Evolutionary conservation across 371 early-diverging fungal species (phyloP), one percentile per base, ranked within the genome.

Genomic region (Saksenaea oblongispora): DNA sequence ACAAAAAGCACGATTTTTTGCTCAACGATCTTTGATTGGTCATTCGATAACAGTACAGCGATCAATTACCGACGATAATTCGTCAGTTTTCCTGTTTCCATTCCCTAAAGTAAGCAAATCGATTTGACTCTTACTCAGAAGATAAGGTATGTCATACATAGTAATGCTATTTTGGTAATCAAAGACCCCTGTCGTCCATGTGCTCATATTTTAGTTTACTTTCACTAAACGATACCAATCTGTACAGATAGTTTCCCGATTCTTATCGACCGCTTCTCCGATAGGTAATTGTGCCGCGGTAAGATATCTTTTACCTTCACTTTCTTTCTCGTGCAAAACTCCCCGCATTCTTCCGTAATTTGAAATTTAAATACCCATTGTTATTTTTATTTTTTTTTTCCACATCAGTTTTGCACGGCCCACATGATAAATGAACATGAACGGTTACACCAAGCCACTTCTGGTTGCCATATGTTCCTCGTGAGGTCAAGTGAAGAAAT

Each of bases 151-250:
- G 51, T 47, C 51, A 47, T 47, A 47, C 51, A 47, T 4, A n/a
- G 51, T 22, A 47, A 47, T 47, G 51, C 51, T 47, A 47, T 47
- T 47, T 47, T 47, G 51, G 51, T 47, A 47, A 47, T 47, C 22
- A 47, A 17, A 47, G 51, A 47, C 51, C 51, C 51, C 51, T 47
- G 51, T 47, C 17, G 51, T 47, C 51, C 51, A 47, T 47, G 51
- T 47, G 51, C 51, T 47, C 51, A 47, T 22, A 47, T 47, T 44
- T 47, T 47, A 47, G 26, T 47, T 47, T 22, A 47, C 51, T 22
- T 47, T 22, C n/a, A 22, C 17, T 22, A 47, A 31, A 47, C 51
- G 24, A 47, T 22, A 18, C 22, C 17, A 47, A 18, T 47, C 27
- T 22, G 22, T 39, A 3, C 51, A 47, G 51, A 47, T 47, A 10